phyloP scores from a whole-genome alignment of 257 asterid species.

The Nyctanthes arbortristis region DNA sequence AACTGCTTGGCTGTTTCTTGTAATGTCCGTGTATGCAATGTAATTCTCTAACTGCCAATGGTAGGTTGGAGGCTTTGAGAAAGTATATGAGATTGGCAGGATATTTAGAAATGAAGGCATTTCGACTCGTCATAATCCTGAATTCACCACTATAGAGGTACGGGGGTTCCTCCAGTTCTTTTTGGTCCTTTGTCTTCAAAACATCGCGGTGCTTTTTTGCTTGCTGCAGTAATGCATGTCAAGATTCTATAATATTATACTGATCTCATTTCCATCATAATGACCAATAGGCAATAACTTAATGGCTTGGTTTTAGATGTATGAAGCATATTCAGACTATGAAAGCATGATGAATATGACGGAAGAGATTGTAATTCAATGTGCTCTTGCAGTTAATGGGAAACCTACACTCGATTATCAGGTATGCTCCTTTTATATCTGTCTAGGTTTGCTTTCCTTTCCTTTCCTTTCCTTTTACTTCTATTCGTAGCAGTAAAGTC shows the following conservation, averaged over 20 bases:
- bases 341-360: constrained; percentile 97
- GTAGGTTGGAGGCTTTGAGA: constrained; percentile 98
- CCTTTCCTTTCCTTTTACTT: too few species aligned
- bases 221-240: constrained; percentile 10
- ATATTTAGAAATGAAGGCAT: constrained; percentile 95
- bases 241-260: not conserved
- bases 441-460: constrained; percentile 4
- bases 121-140: constrained; percentile 99
- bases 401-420: constrained; percentile 83
- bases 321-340: constrained; percentile 97
- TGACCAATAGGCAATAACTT: constrained; percentile 18
- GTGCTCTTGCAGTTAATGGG: constrained; percentile 86
- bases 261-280: constrained; percentile 7
- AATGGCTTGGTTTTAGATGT: constrained; percentile 60
- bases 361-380: constrained; percentile 78
- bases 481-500: not conserved
- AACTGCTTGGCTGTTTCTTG: not conserved
- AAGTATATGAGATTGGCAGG: constrained; percentile 94
- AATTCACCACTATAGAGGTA: constrained; percentile 98
- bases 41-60: constrained; percentile 24
- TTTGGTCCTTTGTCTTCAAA: constrained; percentile 14
- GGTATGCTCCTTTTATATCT: constrained; percentile 37
- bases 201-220: constrained; percentile 7
- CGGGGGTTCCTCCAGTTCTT: constrained; percentile 19
- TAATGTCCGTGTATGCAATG: constrained; percentile 6